A percentile compares a stretch with the other conserved stretches of the same genome.
Conservation (phyloP, 768 basidiomycete genomes). For the Daedaleopsis sinensis region DNA sequence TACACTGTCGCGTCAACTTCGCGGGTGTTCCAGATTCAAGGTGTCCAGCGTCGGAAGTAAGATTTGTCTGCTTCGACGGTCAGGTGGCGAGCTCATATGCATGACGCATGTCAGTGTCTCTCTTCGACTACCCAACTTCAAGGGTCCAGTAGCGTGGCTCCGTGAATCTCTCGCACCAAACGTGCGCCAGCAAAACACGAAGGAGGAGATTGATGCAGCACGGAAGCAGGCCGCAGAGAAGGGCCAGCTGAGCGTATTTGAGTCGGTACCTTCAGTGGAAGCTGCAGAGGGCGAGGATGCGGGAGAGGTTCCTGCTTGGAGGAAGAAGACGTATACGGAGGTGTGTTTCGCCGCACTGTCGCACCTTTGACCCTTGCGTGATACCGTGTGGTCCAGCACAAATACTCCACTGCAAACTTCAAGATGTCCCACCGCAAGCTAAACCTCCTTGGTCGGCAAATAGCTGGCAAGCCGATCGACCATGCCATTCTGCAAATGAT, state of each 20-base stretch:
- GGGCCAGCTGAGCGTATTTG: constrained; percentile 33
- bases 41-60: constrained; percentile 47
- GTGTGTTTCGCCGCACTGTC: constrained; percentile 18
- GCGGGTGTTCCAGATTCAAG: constrained; percentile 33
- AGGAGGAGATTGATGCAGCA: constrained; percentile 43
- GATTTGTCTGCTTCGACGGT: constrained; percentile 21
- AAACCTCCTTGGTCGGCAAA: constrained; percentile 84
- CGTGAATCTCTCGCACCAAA: constrained; percentile 57
- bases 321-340: constrained; percentile 28
- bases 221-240: constrained; percentile 29
- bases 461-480: constrained; percentile 91
- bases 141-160: constrained; percentile 64
- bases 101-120: constrained; percentile 47
- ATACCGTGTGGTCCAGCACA: constrained; percentile 59
- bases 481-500: constrained; percentile 96
- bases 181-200: constrained; percentile 46
- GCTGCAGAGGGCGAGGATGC: constrained; percentile 18
- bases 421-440: constrained; percentile 94
- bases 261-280: constrained; percentile 19
- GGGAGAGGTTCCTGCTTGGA: constrained; percentile 5
- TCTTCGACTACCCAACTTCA: constrained; percentile 20
- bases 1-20: constrained; percentile 21
- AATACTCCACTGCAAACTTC: constrained; percentile 90
- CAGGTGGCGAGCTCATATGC: not conserved
- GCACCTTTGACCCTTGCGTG: not conserved